phyloP scores from a whole-genome alignment of 257 asterid species.

The Petrea volubilis region DNA sequence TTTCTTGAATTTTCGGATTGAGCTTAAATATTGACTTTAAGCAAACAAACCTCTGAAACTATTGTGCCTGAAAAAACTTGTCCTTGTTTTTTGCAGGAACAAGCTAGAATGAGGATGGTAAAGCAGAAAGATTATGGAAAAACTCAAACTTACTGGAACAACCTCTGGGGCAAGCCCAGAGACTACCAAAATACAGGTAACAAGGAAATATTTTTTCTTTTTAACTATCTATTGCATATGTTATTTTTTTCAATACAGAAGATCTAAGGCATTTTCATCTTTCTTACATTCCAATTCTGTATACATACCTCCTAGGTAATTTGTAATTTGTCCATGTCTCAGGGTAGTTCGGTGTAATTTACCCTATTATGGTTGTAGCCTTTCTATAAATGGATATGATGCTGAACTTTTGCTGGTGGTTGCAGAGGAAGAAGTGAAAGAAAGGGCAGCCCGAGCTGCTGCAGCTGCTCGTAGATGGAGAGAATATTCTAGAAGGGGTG shows the following conservation, averaged over 20 bases:
- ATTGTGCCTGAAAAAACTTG: neutral
- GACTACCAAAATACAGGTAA: slow-evolving; percentile 52
- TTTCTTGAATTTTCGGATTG: too few relatives aligned
- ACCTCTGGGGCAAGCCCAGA: slow-evolving; percentile 73
- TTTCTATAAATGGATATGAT: too few relatives aligned
- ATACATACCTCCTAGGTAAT: too few relatives aligned
- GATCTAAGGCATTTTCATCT: too few relatives aligned
- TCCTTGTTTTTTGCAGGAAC: slow-evolving; percentile 45
- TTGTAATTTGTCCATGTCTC: too few relatives aligned
- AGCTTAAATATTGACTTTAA: neutral
- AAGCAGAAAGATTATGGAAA: slow-evolving; percentile 69
- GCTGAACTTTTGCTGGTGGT: neutral
- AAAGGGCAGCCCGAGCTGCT: slow-evolving; percentile 81
- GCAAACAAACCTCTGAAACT: neutral
- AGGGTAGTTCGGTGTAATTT: too few relatives aligned
- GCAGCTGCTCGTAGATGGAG: slow-evolving; percentile 98
- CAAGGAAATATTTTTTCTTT: neutral
- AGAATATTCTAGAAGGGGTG: slow-evolving; percentile 88
- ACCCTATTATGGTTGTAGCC: too few relatives aligned
- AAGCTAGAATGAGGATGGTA: slow-evolving; percentile 75
- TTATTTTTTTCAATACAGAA: neutral
- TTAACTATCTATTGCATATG: neutral
- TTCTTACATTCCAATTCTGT: too few relatives aligned
- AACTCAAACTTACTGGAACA: slow-evolving; percentile 65
- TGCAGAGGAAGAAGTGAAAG: slow-evolving; percentile 76